A percentile compares a stretch with the other conserved stretches of the same genome.
These are phyloP conservation scores for Massariosphaeria phaeospora DNA, from an alignment of 495 filamentous ascomycete genomes.

Conservation along the genomic window DNA sequence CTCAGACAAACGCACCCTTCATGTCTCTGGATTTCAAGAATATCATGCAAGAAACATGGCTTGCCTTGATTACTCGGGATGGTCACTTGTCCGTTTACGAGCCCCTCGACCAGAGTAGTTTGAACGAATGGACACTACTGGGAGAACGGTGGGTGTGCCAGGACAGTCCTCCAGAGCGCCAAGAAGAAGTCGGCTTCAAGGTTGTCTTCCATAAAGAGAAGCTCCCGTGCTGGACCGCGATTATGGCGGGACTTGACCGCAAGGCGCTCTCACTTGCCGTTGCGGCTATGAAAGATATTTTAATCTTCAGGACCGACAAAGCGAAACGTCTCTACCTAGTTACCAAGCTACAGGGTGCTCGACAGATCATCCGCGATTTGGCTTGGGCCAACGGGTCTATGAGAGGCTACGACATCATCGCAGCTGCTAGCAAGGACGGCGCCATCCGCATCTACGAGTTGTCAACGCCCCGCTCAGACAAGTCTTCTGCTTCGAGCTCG, in stretches of 20 bases:
- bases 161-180: constrained; percentile 52
- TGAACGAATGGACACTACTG: constrained; percentile 68
- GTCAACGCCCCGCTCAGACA: constrained; percentile 45
- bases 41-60: constrained; percentile 64
- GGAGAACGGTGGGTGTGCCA: constrained; percentile 64
- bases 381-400: constrained; percentile 88
- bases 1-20: constrained; percentile 57
- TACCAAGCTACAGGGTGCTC: constrained; percentile 64
- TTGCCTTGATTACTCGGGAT: constrained; percentile 77
- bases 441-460: constrained; percentile 80
- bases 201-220: constrained; percentile 81
- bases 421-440: constrained; percentile 88
- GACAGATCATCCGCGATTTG: constrained; percentile 78
- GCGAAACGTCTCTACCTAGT: constrained; percentile 70
- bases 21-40: constrained; percentile 79
- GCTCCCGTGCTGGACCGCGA: constrained; percentile 67
- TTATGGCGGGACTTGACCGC: constrained; percentile 67
- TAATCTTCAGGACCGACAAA: constrained; percentile 68
- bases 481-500: constrained; percentile 12
- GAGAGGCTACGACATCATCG: constrained; percentile 80
- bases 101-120: constrained; percentile 76
- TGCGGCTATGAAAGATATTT: constrained; percentile 73
- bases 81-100: constrained; percentile 77
- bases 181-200: constrained; percentile 77
- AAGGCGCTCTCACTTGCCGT: constrained; percentile 74